A percentile compares a stretch with the other conserved stretches of the same genome.
These are phyloP conservation scores for Mycena venus DNA, from an alignment of 768 basidiomycete species.

Conservation along the genomic window DNA sequence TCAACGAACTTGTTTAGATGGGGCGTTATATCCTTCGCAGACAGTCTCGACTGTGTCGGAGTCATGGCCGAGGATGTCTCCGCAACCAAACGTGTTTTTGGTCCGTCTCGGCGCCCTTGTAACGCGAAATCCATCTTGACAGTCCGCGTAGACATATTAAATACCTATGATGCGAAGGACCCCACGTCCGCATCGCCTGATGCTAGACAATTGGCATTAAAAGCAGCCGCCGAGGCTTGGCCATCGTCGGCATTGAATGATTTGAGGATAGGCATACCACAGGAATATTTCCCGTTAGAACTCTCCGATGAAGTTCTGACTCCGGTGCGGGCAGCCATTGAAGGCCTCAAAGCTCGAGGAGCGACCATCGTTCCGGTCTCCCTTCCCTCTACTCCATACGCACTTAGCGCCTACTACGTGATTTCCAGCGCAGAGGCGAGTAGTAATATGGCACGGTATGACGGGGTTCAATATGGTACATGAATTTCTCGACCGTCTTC, in stretches of 20 bases:
- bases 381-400: constrained; percentile 75
- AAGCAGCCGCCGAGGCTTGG: constrained; percentile 13
- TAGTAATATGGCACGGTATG: constrained; percentile 91
- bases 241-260: constrained; percentile 52
- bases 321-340: constrained; percentile 62
- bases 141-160: constrained; percentile 55
- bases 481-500: not conserved
- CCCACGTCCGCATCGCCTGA: constrained; percentile 74
- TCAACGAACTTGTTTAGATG: constrained; percentile 61
- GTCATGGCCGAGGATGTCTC: constrained; percentile 72
- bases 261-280: constrained; percentile 80
- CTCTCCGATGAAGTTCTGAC: constrained; percentile 60
- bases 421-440: constrained; percentile 94
- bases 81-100: constrained; percentile 68
- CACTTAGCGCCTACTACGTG: constrained; percentile 96
- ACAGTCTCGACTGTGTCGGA: constrained; percentile 95
- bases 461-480: constrained; percentile 88
- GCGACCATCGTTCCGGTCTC: constrained; percentile 81
- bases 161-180: constrained; percentile 76
- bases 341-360: constrained; percentile 60
- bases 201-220: constrained; percentile 44
- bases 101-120: constrained; percentile 56
- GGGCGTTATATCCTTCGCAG: constrained; percentile 94
- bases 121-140: not conserved
- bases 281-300: constrained; percentile 88